Evolutionary conservation across 225 moss, liverwort and hornwort species (phyloP).

Genomic region (Bryoerythrophyllum caledonicum): DNA sequence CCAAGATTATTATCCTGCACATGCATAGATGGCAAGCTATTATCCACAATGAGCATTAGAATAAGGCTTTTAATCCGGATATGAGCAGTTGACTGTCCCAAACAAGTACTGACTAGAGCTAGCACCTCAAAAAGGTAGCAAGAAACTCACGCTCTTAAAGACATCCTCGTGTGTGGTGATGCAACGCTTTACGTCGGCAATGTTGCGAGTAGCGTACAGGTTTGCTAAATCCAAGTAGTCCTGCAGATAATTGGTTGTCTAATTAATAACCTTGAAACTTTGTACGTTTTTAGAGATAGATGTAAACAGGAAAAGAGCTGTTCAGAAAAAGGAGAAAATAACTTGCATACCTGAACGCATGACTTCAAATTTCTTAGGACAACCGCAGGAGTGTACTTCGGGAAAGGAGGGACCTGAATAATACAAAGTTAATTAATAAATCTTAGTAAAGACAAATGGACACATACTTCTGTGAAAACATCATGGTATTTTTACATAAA

Average conservation of each 20-base stretch:
- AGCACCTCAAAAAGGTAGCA: conserved; percentile 7
- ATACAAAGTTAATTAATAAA: neutral
- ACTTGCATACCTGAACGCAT: conserved; percentile 76
- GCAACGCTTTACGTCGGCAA: conserved; percentile 85
- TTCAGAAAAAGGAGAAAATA: conserved; percentile 2
- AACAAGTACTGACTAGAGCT: neutral
- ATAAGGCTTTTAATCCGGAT: neutral
- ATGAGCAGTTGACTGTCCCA: neutral
- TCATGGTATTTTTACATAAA: neutral
- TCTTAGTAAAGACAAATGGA: neutral
- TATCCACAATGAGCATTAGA: neutral
- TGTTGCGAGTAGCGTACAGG: conserved; percentile 75
- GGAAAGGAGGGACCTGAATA: conserved; percentile 91
- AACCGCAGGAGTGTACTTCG: conserved; percentile 92
- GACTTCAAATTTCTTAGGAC: conserved; percentile 89
- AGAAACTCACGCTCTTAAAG: conserved; percentile 73
- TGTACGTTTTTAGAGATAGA: neutral
- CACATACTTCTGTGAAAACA: neutral
- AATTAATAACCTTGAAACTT: conserved; percentile 11
- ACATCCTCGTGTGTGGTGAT: conserved; percentile 83
- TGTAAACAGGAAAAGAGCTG: neutral
- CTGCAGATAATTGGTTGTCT: conserved; percentile 43
- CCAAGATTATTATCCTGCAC: conserved; percentile 96
- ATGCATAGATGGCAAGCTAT: conserved; percentile 17
- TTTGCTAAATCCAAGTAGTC: conserved; percentile 93